These are phyloP conservation scores for Pyrus betulifolia DNA, from an alignment of 306 rosid species.

Conservation along the genomic window DNA sequence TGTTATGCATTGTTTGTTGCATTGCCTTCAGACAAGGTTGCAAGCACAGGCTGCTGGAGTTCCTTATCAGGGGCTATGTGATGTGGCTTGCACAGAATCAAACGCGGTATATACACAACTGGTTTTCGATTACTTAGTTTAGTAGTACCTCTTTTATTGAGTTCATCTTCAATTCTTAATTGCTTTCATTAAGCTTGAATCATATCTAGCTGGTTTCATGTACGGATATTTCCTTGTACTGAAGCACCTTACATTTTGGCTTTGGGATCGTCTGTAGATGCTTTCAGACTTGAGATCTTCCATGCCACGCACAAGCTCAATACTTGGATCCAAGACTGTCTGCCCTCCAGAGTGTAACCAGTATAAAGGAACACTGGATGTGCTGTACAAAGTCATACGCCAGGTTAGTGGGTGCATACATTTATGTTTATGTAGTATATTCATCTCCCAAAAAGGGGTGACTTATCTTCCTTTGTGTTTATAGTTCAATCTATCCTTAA, in stretches of 20 bases:
- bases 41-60: slow-evolving; percentile 98
- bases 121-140: background rate
- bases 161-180: background rate
- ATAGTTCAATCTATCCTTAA: background rate
- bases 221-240: background rate
- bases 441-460: background rate
- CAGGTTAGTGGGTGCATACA: slow-evolving; percentile 45
- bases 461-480: background rate
- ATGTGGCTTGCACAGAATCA: slow-evolving; percentile 35
- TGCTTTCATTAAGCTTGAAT: background rate
- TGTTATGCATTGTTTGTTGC: slow-evolving; percentile 7
- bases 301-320: slow-evolving; percentile 6
- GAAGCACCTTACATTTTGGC: slow-evolving; percentile 4
- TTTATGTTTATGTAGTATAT: background rate
- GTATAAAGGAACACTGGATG: slow-evolving; percentile 79
- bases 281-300: slow-evolving; percentile 36
- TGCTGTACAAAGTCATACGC: slow-evolving; percentile 60
- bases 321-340: slow-evolving; percentile 31
- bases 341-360: slow-evolving; percentile 42
- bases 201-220: background rate
- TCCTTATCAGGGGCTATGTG: slow-evolving; percentile 51
- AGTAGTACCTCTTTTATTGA: background rate
- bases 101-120: slow-evolving; percentile 31
- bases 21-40: slow-evolving; percentile 63
- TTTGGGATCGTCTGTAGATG: slow-evolving; percentile 30